phyloP scores from a whole-genome alignment of 768 basidiomycete genomes.

The Tylopilus plumbeoviolaceoides region DNA sequence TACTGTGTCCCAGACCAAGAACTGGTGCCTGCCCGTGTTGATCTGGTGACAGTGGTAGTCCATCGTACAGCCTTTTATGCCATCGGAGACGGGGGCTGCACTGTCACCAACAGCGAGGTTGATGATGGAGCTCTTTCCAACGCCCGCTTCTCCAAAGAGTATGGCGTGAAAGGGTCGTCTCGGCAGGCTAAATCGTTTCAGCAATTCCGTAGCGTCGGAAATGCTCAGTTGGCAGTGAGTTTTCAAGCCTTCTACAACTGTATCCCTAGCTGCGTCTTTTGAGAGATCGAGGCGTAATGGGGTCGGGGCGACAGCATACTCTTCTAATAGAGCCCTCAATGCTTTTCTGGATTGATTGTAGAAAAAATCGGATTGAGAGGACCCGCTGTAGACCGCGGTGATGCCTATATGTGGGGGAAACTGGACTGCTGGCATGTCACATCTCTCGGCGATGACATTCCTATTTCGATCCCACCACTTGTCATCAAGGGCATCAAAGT shows the following conservation, averaged over 20 bases:
- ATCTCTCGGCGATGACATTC: slow-evolving; percentile 14
- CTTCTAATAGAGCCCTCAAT: slow-evolving; percentile 9
- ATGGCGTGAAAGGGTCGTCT: slow-evolving; percentile 28
- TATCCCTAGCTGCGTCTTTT: neutral
- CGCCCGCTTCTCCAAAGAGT: slow-evolving; percentile 39
- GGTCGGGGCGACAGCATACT: slow-evolving; percentile 3
- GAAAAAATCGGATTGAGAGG: neutral
- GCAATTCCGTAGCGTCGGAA: slow-evolving; percentile 9
- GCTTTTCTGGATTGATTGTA: slow-evolving; percentile 14
- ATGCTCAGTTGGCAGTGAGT: slow-evolving; percentile 9
- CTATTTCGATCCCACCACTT: slow-evolving; percentile 39
- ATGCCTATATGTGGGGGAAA: slow-evolving; percentile 15
- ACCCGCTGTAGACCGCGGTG: slow-evolving; percentile 12
- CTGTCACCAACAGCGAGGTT: slow-evolving; percentile 34
- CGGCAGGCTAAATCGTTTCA: slow-evolving; percentile 10
- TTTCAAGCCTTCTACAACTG: slow-evolving; percentile 8
- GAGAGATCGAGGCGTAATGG: slow-evolving; percentile 17
- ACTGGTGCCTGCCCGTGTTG: slow-evolving; percentile 17
- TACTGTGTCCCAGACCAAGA: slow-evolving; percentile 31
- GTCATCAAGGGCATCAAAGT: slow-evolving; percentile 32
- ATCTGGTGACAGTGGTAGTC: slow-evolving; percentile 20
- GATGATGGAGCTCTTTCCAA: slow-evolving; percentile 39
- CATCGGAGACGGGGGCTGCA: slow-evolving; percentile 23
- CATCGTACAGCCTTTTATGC: slow-evolving; percentile 33
- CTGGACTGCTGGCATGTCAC: slow-evolving; percentile 8